Conservation (phyloP, 2,329 filamentous ascomycete species). For the Arthrobotrys sphaeroides region DNA sequence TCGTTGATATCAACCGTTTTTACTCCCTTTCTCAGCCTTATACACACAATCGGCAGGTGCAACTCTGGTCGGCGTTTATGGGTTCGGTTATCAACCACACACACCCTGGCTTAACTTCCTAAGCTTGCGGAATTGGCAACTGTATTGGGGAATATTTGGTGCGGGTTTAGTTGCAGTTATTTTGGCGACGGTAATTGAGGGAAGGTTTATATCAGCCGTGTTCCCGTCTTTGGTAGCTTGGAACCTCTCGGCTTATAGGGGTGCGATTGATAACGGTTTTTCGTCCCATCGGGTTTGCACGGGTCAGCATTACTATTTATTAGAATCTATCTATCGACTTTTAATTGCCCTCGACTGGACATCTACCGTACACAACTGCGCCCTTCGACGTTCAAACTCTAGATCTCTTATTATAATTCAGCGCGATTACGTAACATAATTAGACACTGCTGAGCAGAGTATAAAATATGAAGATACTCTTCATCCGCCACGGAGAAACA, state of each 20-base stretch:
- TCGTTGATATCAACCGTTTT: slow-evolving; percentile 2
- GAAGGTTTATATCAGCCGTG: background rate
- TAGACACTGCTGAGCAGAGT: background rate
- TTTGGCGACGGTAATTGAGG: too few relatives aligned
- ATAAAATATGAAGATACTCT: slow-evolving; percentile 66
- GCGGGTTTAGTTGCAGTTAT: background rate
- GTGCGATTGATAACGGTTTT: background rate
- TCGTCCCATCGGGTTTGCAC: background rate
- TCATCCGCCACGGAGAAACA: slow-evolving; percentile 88
- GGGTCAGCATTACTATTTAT: background rate
- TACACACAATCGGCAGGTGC: slow-evolving; percentile 7
- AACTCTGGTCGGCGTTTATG: slow-evolving; percentile 15
- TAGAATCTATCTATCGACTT: background rate
- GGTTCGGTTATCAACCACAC: background rate
- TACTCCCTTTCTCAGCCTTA: background rate
- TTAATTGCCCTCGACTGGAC: too few relatives aligned
- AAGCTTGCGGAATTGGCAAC: background rate
- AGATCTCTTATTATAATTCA: too few relatives aligned
- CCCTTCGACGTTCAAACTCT: too few relatives aligned
- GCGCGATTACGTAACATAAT: slow-evolving; percentile 2
- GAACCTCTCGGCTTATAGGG: background rate
- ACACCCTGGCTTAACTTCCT: background rate
- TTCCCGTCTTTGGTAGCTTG: background rate
- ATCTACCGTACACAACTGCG: too few relatives aligned
- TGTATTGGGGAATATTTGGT: background rate